Evolutionary conservation across 257 asterid species (phyloP).

Genomic region (Ballota nigra): DNA sequence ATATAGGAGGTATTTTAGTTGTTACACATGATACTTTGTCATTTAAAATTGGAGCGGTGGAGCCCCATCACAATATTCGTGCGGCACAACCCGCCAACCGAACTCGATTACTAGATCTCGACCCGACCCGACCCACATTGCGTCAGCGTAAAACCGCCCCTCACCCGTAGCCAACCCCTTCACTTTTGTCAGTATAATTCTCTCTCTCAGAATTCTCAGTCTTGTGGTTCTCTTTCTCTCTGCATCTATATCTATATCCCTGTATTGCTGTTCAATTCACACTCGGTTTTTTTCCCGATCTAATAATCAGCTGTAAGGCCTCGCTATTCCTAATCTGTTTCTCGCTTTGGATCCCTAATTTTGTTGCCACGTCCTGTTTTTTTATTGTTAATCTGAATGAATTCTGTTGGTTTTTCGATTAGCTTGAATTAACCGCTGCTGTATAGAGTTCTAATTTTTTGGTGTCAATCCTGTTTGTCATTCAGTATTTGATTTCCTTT

Average conservation of each 20-base stretch:
- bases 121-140: slow-evolving; percentile 21
- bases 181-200: slow-evolving; percentile 23
- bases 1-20: no score
- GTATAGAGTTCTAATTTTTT: neutral
- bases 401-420: slow-evolving; percentile 19
- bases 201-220: slow-evolving; percentile 27
- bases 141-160: slow-evolving; percentile 15
- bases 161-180: neutral
- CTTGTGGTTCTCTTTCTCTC: slow-evolving; percentile 31
- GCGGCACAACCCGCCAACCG: slow-evolving; percentile 7
- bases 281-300: slow-evolving; percentile 20
- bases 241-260: slow-evolving; percentile 28
- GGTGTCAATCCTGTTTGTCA: slow-evolving; percentile 4
- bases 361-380: neutral
- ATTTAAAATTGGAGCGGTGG: no score
- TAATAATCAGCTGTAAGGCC: slow-evolving; percentile 51
- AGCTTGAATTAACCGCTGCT: slow-evolving; percentile 16
- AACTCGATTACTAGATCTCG: neutral
- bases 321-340: slow-evolving; percentile 9
- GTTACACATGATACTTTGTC: no score
- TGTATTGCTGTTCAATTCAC: slow-evolving; percentile 5
- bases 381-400: neutral
- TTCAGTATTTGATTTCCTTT: slow-evolving; percentile 6
- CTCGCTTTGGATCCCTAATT: slow-evolving; percentile 36
- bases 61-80: neutral